These are phyloP conservation scores for Eucalyptus virginea DNA, from an alignment of 345 rosid species.

Conservation along the genomic window DNA sequence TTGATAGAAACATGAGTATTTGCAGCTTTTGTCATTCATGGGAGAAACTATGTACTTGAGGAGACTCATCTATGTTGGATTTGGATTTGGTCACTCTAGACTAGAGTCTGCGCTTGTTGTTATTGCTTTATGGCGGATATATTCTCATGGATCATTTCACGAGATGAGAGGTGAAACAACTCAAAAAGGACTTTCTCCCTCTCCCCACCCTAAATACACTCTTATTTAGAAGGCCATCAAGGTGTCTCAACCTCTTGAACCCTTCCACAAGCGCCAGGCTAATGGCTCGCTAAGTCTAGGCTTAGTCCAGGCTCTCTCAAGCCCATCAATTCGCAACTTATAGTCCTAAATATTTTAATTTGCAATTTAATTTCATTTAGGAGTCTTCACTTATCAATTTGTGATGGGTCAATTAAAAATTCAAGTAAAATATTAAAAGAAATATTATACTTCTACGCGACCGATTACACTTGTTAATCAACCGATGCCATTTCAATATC, in stretches of 20 bases:
- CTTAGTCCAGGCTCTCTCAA: no score
- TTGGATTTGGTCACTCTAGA: not conserved
- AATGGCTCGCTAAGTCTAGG: accelerated
- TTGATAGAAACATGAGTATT: not conserved
- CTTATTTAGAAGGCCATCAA: no score
- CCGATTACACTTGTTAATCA: no score
- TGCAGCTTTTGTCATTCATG: not conserved
- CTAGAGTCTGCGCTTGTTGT: not conserved
- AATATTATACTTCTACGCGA: accelerated
- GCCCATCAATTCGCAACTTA: no score
- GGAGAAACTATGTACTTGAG: not conserved
- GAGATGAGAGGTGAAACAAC: not conserved
- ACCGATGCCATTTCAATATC: no score
- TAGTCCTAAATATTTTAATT: accelerated
- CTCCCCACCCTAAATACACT: not conserved
- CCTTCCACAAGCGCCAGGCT: accelerated
- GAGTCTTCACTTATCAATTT: accelerated
- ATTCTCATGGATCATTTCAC: not conserved
- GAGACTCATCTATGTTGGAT: not conserved
- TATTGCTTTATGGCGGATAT: not conserved
- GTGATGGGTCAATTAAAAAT: accelerated
- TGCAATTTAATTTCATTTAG: no score
- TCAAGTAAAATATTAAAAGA: no score
- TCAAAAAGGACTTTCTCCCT: not conserved
- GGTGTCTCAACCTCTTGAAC: accelerated